Percentiles rank a stretch among this genome's conserved stretches.
Conservation (phyloP, 2,329 filamentous ascomycete species). For the Pyrenochaeta sp. region DNA sequence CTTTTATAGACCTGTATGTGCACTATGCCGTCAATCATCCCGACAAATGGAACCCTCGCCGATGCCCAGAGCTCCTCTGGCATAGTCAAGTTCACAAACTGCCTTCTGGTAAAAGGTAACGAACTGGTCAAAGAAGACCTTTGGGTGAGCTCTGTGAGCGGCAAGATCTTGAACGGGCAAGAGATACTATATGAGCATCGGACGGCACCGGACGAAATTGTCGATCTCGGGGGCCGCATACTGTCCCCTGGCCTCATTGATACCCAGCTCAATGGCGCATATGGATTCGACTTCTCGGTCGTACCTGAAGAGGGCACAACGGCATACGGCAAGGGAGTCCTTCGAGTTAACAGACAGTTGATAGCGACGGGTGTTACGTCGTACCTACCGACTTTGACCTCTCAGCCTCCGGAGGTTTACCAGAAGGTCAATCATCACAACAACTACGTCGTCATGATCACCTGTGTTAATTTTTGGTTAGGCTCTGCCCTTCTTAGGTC, state of each 20-base stretch:
- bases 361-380: slow-evolving; percentile 85
- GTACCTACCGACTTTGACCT: slow-evolving; percentile 86
- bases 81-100: slow-evolving; percentile 91
- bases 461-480: not conserved
- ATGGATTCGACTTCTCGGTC: slow-evolving; percentile 90
- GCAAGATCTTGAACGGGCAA: slow-evolving; percentile 79
- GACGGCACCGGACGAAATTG: slow-evolving; percentile 73
- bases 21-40: slow-evolving; percentile 53
- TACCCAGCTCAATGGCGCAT: slow-evolving; percentile 89
- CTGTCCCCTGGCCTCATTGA: slow-evolving; percentile 88
- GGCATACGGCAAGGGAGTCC: slow-evolving; percentile 76
- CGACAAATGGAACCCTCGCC: slow-evolving; percentile 44
- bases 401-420: slow-evolving; percentile 82
- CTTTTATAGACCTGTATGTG: not conserved
- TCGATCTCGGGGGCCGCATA: slow-evolving; percentile 85
- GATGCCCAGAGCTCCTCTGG: slow-evolving; percentile 42
- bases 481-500: slow-evolving; percentile 78
- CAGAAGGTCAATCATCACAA: slow-evolving; percentile 59
- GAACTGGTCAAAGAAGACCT: slow-evolving; percentile 77
- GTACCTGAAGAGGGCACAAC: slow-evolving; percentile 67
- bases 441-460: not conserved
- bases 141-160: slow-evolving; percentile 85
- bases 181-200: slow-evolving; percentile 73
- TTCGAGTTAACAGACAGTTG: slow-evolving; percentile 74
- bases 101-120: slow-evolving; percentile 75